These are phyloP conservation scores for Ceratocystis diversiconidia DNA, from an alignment of 2,329 filamentous ascomycete genomes.

Conservation along the genomic window DNA sequence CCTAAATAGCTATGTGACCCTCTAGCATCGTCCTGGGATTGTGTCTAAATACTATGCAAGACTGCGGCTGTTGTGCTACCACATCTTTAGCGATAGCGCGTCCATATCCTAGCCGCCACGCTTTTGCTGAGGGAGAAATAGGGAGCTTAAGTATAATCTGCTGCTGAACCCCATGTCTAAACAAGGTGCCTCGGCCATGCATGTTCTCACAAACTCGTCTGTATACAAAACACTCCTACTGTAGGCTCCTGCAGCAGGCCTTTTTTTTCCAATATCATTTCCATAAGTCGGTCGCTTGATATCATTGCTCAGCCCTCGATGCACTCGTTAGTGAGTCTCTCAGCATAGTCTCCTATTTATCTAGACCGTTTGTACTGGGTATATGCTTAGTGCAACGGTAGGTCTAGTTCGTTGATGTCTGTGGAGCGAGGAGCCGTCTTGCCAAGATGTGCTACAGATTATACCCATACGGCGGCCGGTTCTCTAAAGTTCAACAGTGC, in stretches of 20 bases:
- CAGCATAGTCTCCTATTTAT: too few species aligned
- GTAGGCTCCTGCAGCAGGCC: neutral
- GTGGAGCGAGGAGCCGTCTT: too few species aligned
- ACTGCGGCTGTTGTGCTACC: neutral
- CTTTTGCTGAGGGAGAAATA: neutral
- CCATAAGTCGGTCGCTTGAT: too few species aligned
- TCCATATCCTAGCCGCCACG: neutral
- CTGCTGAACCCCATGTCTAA: neutral
- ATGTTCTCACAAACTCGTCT: neutral
- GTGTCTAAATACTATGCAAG: neutral
- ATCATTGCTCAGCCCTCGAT: too few species aligned
- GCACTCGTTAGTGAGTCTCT: too few species aligned
- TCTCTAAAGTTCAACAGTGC: too few species aligned
- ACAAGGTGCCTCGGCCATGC: neutral
- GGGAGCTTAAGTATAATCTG: neutral
- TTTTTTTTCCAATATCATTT: neutral
- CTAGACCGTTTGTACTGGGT: too few species aligned
- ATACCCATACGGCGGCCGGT: too few species aligned
- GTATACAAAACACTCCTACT: neutral
- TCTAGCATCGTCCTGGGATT: neutral
- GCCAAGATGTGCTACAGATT: too few species aligned
- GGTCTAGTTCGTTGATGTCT: too few species aligned
- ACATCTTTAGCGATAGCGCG: slow-evolving; percentile 4
- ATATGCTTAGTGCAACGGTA: too few species aligned
- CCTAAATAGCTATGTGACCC: neutral